Conservation (phyloP, 2,329 filamentous ascomycete species). For the Chaetomium strumarium region DNA sequence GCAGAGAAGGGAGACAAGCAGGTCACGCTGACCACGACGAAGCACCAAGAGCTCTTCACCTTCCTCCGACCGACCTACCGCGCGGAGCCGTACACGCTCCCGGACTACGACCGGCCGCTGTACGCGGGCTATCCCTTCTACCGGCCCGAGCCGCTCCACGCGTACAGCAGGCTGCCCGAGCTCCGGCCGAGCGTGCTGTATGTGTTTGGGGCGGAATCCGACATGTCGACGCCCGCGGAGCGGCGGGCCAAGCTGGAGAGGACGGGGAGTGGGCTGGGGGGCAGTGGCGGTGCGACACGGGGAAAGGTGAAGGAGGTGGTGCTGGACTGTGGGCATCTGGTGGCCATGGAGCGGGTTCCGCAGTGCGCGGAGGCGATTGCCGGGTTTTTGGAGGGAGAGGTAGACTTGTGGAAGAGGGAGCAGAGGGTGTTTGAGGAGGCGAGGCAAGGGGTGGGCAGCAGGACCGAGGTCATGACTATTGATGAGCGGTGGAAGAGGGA, state of each 20-base stretch:
- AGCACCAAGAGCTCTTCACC: slow-evolving; percentile 82
- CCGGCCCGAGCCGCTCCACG: slow-evolving; percentile 55
- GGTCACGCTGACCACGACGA: slow-evolving; percentile 67
- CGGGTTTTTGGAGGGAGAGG: slow-evolving; percentile 51
- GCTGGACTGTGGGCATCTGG: slow-evolving; percentile 67
- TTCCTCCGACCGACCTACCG: slow-evolving; percentile 56
- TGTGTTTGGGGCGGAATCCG: slow-evolving; percentile 58
- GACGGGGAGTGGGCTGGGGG: slow-evolving; percentile 62
- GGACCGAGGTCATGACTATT: slow-evolving; percentile 50
- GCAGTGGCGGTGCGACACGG: slow-evolving; percentile 57
- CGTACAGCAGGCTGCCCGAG: slow-evolving; percentile 51
- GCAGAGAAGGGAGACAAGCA: slow-evolving; percentile 34
- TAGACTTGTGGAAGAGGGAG: slow-evolving; percentile 51
- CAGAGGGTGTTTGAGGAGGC: slow-evolving; percentile 51
- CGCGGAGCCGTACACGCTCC: no score
- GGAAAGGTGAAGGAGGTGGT: slow-evolving; percentile 63
- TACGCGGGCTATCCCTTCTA: slow-evolving; percentile 53
- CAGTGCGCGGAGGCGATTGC: slow-evolving; percentile 58
- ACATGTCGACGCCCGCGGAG: slow-evolving; percentile 46
- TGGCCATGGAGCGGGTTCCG: slow-evolving; percentile 72
- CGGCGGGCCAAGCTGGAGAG: slow-evolving; percentile 53
- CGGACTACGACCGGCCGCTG: no score
- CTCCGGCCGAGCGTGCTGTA: slow-evolving; percentile 63
- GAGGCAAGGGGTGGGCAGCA: slow-evolving; percentile 35
- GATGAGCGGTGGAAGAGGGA: slow-evolving; percentile 43